Base-by-base conservation (phyloP, 2,329 filamentous ascomycete species). In the Teratosphaeria nubilosa region DNA sequence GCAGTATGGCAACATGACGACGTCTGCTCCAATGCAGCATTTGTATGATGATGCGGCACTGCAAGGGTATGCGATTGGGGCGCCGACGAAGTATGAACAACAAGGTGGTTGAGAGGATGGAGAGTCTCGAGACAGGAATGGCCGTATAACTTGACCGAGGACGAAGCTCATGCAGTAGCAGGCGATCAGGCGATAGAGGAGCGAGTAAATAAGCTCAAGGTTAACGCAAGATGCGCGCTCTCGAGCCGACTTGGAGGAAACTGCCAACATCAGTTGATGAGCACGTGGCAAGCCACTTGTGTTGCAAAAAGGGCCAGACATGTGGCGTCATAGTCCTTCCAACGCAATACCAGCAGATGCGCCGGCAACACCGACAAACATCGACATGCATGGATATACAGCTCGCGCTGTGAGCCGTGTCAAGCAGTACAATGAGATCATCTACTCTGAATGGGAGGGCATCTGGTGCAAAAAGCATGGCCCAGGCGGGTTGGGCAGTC, bases 11-110 rank as follows among this genome's bases (percentile, higher is more conserved):
- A 53, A 60, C 24, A 24, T 58, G 52, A 34, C 58, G 20, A 41
- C 50, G 31, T 54, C 58, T 25, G 56, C 55, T 24, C 56, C 58
- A 7, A 51, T 60, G 51, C 58, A 57, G 41, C 22, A 48, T n/a
- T 20, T 57, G 31, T 59, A 30, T 27, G n/a, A 20, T 14, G 55
- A 56, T 56, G 16, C 54, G 11, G n/a, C 30, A 16, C 24, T 52
- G 45, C 41, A 51, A n/a, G 45, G 31, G n/a, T 56, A 56, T 30
- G 16, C 55, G n/a, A 56, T 48, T 13, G 55, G 22, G 16, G 45
- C 25, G n/a, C 45, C 48, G 13, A 20, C 55, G 10, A 56, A 56
- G 30, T 56, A 51, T 45, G 55, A 56, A 27, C 41, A 48, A 52
- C 48, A 24, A 48, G 27, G n/a, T 56, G 25, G 32, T 7, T 53